Evolutionary conservation across 176 grass and related monocot genomes (phyloP), one percentile per base, ranked within the genome.

Genomic region (Canna indica): DNA sequence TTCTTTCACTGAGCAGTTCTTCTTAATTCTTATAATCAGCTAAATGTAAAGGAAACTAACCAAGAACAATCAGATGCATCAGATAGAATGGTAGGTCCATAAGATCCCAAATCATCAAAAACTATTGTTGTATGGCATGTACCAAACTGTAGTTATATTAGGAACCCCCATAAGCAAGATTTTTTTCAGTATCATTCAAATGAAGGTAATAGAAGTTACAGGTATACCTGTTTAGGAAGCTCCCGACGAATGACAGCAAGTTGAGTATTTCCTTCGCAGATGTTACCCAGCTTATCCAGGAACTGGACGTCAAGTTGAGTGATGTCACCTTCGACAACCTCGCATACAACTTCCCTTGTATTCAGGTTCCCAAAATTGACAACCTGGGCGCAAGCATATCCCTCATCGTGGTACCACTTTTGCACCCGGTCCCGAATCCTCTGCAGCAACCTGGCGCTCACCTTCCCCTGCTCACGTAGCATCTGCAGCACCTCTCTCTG

Each of bases 331-430:
- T 99, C 90, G 0, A 99, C 87, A 12, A 99, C 90, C 85, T 99
- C 95, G 28, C 90, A 94, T 14, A 99, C 90, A 74, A 99, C 86
- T 28, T 99, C 90, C 22, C 52, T 88, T 14, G 95, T 94, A 76
- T 99, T 94, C 35, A 99, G 81, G n/a, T 99, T 99, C 47, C 95
- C 95, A 27, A 99, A 99, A 78, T 94, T 99, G 12, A 99, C 90
- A 26, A 99, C 90, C 78, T 99, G 95, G 3, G 95, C 95, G 1
- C 95, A 94, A 9, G 88, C 90, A 35, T 94, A 99, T 38, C 95
- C 95, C 73, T 99, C 95, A 17, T 94, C 88, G 46, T 94, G 87
- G 84, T 99, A 99, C 95, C 95, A 99, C 32, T 85, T 90, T 80
- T 94, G 95, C 13, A 99, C 87, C 47, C 86, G 80, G 48, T 99